These are phyloP conservation scores for Myxozyma kluyveri DNA, from an alignment of 805 yeast genomes.

Conservation along the genomic window DNA sequence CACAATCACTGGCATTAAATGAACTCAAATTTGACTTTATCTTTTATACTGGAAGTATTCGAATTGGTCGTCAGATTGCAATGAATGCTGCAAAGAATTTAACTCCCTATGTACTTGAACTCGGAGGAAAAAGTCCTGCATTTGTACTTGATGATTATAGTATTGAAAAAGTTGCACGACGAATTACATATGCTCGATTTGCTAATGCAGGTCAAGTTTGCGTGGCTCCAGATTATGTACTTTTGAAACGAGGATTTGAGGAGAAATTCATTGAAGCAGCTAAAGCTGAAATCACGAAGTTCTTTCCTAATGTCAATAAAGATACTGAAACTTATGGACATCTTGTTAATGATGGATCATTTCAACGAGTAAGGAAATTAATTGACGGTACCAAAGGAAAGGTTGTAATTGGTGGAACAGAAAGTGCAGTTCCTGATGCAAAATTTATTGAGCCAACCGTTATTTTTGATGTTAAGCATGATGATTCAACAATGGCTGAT, in stretches of 20 bases:
- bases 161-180: constrained; percentile 46
- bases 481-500: constrained; percentile 67
- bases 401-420: constrained; percentile 34
- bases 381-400: constrained; percentile 40
- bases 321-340: constrained; percentile 52
- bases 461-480: constrained; percentile 58
- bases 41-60: constrained; percentile 76
- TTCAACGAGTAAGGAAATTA: constrained; percentile 45
- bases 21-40: constrained; percentile 73
- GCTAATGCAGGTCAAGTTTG: constrained; percentile 88
- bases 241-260: constrained; percentile 42
- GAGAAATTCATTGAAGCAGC: constrained; percentile 49
- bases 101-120: constrained; percentile 77
- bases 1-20: constrained; percentile 59
- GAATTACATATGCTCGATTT: constrained; percentile 76
- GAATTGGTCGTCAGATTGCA: constrained; percentile 75
- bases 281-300: constrained; percentile 43
- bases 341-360: constrained; percentile 57
- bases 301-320: constrained; percentile 45
- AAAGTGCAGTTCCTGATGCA: constrained; percentile 36
- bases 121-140: constrained; percentile 94
- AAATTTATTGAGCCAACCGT: constrained; percentile 71
- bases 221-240: constrained; percentile 78
- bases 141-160: constrained; percentile 56
- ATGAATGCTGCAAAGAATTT: constrained; percentile 78